Conservation (phyloP, 2,329 filamentous ascomycete species). For the Rhynchosporium agropyri region DNA sequence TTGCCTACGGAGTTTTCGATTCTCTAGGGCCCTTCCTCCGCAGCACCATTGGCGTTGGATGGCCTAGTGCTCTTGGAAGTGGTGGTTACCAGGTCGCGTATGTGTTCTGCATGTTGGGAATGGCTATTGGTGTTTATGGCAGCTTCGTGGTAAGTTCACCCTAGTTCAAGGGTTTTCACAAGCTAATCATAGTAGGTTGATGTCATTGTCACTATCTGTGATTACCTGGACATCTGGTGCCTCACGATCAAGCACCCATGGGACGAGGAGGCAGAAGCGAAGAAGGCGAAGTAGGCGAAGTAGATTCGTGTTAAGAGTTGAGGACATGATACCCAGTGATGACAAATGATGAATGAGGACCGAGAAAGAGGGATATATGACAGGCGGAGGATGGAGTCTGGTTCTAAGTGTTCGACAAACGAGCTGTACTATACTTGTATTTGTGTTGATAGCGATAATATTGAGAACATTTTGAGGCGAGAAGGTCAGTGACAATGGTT, state of each 20-base stretch:
- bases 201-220: slow-evolving; percentile 96
- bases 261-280: slow-evolving; percentile 44
- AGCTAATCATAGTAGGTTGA: slow-evolving; percentile 58
- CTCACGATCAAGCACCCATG: slow-evolving; percentile 90
- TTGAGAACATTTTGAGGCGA: too few species aligned
- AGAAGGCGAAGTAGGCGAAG: slow-evolving; percentile 38
- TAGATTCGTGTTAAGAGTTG: slow-evolving; percentile 11
- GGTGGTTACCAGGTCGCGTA: slow-evolving; percentile 89
- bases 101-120: slow-evolving; percentile 83
- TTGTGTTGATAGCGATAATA: background rate
- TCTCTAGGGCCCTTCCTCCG: slow-evolving; percentile 71
- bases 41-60: slow-evolving; percentile 60
- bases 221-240: slow-evolving; percentile 98
- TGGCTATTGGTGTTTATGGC: slow-evolving; percentile 88
- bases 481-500: too few species aligned
- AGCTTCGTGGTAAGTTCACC: slow-evolving; percentile 74
- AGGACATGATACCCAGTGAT: slow-evolving; percentile 8
- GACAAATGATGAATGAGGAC: background rate
- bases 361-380: background rate
- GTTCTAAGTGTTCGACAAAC: background rate
- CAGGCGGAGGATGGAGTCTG: background rate
- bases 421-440: background rate
- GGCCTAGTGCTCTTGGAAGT: slow-evolving; percentile 75
- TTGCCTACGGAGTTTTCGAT: slow-evolving; percentile 79
- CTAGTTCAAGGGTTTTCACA: slow-evolving; percentile 12